A percentile compares a stretch with the other conserved stretches of the same genome.
Evolutionary conservation across 2,329 filamentous ascomycete genomes (phyloP).

Genomic region (Metarhizium rileyi): DNA sequence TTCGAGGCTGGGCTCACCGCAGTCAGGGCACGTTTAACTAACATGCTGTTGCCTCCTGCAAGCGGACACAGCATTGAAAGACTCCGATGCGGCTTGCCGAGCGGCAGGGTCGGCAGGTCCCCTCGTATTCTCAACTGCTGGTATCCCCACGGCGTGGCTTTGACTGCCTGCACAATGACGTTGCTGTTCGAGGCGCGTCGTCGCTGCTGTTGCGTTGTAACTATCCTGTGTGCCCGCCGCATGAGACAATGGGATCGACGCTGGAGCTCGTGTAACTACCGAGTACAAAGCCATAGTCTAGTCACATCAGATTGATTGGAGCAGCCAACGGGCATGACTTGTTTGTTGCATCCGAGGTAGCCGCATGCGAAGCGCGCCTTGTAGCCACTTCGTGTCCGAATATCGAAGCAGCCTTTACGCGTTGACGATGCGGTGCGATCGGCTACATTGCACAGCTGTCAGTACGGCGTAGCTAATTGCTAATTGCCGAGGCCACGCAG

Average conservation of each 20-base stretch:
- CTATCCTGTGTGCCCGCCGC: no score
- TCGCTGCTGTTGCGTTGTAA: no score
- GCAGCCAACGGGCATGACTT: neutral
- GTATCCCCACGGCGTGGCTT: no score
- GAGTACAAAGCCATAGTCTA: no score
- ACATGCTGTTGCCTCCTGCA: neutral
- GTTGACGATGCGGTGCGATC: neutral
- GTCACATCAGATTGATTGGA: neutral
- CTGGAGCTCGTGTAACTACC: constrained; percentile 1
- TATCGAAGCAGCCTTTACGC: neutral
- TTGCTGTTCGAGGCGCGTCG: no score
- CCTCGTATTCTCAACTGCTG: neutral
- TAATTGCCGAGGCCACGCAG: neutral
- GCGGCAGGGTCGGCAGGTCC: neutral
- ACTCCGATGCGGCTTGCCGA: neutral
- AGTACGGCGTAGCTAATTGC: no score
- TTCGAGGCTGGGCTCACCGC: no score
- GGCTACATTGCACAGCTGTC: neutral
- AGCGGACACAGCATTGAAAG: neutral
- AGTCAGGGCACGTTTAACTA: no score
- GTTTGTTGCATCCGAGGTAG: neutral
- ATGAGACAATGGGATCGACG: constrained; percentile 1
- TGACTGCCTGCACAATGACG: no score
- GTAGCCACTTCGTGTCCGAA: neutral
- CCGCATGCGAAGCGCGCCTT: no score